Conservation (phyloP, 2,329 filamentous ascomycete species). For the Microcera coccophila region DNA sequence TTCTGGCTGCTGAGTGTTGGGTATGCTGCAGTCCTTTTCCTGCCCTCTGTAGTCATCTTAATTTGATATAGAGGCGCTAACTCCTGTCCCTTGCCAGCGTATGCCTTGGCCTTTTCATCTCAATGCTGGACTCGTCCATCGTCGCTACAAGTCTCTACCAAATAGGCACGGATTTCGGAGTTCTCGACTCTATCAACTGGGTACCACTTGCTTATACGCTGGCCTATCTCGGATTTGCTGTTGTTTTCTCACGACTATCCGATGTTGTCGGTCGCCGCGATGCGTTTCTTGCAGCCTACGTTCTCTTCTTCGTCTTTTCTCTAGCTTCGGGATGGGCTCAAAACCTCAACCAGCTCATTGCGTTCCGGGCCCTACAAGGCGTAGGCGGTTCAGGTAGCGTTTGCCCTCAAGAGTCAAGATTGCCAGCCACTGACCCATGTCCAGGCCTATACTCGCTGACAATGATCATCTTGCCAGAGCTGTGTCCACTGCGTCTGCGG, state of each 20-base stretch:
- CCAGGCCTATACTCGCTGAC: conserved; percentile 52
- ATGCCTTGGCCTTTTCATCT: conserved; percentile 52
- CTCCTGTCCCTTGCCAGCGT: conserved; percentile 36
- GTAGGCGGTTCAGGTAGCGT: conserved; percentile 48
- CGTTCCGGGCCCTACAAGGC: conserved; percentile 48
- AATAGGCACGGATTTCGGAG: conserved; percentile 51
- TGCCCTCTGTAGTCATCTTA: too few relatives aligned
- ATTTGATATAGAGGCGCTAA: not conserved
- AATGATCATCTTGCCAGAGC: conserved; percentile 53
- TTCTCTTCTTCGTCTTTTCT: conserved; percentile 55
- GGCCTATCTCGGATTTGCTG: conserved; percentile 54
- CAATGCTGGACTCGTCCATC: conserved; percentile 58
- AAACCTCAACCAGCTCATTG: conserved; percentile 42
- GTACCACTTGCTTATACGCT: conserved; percentile 54
- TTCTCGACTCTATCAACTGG: conserved; percentile 47
- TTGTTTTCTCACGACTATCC: conserved; percentile 51
- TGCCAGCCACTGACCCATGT: not conserved
- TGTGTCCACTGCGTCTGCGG: conserved; percentile 39
- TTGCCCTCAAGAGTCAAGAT: not conserved
- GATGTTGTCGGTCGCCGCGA: conserved; percentile 53
- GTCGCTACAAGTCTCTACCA: conserved; percentile 55
- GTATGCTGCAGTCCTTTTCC: conserved; percentile 17
- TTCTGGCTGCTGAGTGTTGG: conserved; percentile 35
- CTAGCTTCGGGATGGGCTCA: conserved; percentile 45
- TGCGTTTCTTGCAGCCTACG: conserved; percentile 48